Evolutionary conservation across 345 rosid genomes (phyloP), one percentile per base, ranked within the genome.

Genomic region (Corymbia maculata): DNA sequence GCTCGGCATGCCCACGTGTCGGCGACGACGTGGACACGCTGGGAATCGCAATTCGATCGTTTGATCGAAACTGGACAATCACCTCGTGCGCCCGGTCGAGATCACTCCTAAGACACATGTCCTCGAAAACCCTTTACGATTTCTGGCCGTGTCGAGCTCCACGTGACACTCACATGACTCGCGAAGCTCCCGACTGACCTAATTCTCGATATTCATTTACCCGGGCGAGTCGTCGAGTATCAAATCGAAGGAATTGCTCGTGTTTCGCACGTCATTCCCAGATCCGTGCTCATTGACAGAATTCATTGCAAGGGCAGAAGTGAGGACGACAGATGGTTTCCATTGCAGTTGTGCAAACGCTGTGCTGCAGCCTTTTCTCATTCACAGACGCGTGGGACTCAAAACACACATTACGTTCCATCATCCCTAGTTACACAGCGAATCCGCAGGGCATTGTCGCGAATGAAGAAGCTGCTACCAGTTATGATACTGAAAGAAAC

Each of bases 41-140:
- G 84, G 84, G 49, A 75, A 42, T 36, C 22, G 84, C 84, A 42
- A 42, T 75, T 75, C 28, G 21, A 75, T 75, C 42, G 4, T 36
- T 36, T 36, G 42, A 36, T 36, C 42, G 42, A 36, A 36, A 36
- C 42, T 36, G 42, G 42, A 36, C 42, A 36, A 36, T 2, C 42
- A 36, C 4, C 42, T 36, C 42, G 42, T 36, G 42, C 42, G 42
- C 42, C 42, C 42, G 42, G 42, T 36, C 42, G 80, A 8, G 12
- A 32, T 36, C 45, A 0, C 24, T 32, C 45, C 45, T 8, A 0
- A 32, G 1, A 16, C 17, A 30, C 19, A 53, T 0, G 59, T 16
- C 12, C 22, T 30, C 79, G 0, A 59, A 61, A n/a, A 64, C 19
- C 42, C 75, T n/a, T 52, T n/a, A 6, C 1, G n/a, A 64, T 64